These are phyloP conservation scores for Fusarium tricinctum DNA, from an alignment of 2,329 filamentous ascomycete genomes.

Conservation along the genomic window DNA sequence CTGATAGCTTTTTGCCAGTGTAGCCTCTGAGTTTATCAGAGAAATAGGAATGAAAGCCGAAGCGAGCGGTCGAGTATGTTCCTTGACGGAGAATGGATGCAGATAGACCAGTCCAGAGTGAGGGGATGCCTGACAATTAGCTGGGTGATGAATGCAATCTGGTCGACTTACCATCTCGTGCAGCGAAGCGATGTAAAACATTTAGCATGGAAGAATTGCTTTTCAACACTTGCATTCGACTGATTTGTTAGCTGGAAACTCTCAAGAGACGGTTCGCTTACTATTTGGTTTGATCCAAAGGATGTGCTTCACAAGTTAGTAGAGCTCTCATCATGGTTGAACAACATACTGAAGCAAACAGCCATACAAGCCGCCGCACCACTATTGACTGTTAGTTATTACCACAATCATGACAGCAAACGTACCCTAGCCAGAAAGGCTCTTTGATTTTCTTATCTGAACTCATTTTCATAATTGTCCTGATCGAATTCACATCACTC, in stretches of 20 bases:
- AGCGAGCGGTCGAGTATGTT: slow-evolving; percentile 61
- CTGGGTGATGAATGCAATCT: accelerated
- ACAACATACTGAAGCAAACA: slow-evolving; percentile 60
- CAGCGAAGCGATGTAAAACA: slow-evolving; percentile 56
- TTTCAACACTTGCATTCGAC: slow-evolving; percentile 61
- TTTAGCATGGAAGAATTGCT: slow-evolving; percentile 58
- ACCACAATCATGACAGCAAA: accelerated
- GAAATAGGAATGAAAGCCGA: slow-evolving; percentile 58
- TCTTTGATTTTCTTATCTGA: slow-evolving; percentile 51
- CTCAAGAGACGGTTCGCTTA: slow-evolving; percentile 35
- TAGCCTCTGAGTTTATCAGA: slow-evolving; percentile 49
- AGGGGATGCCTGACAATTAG: slow-evolving; percentile 54
- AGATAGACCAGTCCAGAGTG: slow-evolving; percentile 60
- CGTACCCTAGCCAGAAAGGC: slow-evolving; percentile 62
- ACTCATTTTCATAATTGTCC: slow-evolving; percentile 23
- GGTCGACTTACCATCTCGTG: slow-evolving; percentile 54
- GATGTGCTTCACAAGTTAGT: slow-evolving; percentile 55
- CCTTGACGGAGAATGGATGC: slow-evolving; percentile 61
- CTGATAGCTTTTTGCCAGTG: slow-evolving; percentile 52
- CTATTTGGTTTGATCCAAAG: slow-evolving; percentile 63
- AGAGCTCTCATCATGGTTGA: accelerated
- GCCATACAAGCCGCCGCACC: slow-evolving; percentile 62
- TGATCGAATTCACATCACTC: not conserved
- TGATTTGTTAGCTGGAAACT: slow-evolving; percentile 28
- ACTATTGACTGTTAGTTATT: slow-evolving; percentile 44